These are phyloP conservation scores for Trametes maxima DNA, from an alignment of 768 basidiomycete genomes.

Conservation along the genomic window DNA sequence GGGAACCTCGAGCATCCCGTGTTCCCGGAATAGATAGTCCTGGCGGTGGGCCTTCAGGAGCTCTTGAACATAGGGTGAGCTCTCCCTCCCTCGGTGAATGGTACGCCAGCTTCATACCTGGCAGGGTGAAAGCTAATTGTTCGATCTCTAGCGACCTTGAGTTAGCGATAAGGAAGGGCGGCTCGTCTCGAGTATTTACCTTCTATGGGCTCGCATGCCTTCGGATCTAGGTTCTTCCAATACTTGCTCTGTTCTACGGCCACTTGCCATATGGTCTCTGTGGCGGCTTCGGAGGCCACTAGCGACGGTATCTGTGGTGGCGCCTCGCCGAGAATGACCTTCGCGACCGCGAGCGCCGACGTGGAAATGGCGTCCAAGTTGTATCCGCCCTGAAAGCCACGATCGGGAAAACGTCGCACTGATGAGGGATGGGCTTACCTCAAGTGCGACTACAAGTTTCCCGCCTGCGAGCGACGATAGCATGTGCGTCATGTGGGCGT, in stretches of 20 bases:
- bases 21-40: constrained; percentile 72
- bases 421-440: constrained; percentile 53
- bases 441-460: constrained; percentile 88
- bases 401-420: too few species aligned
- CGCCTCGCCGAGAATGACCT: constrained; percentile 86
- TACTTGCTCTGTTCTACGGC: constrained; percentile 85
- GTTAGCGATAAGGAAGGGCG: not conserved
- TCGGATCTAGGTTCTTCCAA: constrained; percentile 87
- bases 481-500: constrained; percentile 99
- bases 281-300: constrained; percentile 76
- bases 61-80: constrained; percentile 45
- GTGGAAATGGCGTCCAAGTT: constrained; percentile 86
- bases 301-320: constrained; percentile 75
- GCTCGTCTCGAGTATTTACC: constrained; percentile 44
- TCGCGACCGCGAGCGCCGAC: constrained; percentile 85
- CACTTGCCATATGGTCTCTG: constrained; percentile 89
- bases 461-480: constrained; percentile 85
- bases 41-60: constrained; percentile 90
- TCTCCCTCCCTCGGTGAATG: not conserved
- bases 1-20: constrained; percentile 82
- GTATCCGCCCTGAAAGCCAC: constrained; percentile 79
- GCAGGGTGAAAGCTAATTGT: constrained; percentile 64
- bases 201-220: constrained; percentile 79
- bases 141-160: constrained; percentile 51
- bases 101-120: constrained; percentile 46